Base-by-base conservation (phyloP, 257 asterid species). In the Capsicum pubescens region DNA sequence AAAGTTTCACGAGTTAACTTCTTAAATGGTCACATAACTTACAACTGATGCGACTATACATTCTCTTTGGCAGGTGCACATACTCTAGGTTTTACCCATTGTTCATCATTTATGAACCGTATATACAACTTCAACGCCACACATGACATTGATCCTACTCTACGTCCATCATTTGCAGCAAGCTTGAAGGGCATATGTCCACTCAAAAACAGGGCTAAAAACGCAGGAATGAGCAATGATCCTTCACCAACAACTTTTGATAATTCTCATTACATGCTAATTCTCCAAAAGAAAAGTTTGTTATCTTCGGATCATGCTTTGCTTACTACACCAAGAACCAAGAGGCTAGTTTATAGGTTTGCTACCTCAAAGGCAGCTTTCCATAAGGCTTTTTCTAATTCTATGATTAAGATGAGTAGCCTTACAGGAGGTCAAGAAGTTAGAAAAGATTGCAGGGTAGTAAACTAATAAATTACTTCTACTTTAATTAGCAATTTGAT, bases 351-450 rank as follows among this genome's bases (percentile, higher is more conserved):
- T 42, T 89, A 85, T 10, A 88, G 89, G 83, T 95, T 87, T 59
- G 97, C 97, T 9, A 92, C 83, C 67, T 94, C 99, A 4, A 91
- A 88, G 87, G 82, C 85, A 39, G 91, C 92, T 56, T 95, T 95
- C 79, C 87, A 91, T 74, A 77, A 88, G 13, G 97, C 94, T 3
- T 95, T 95, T 86, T 86, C 87, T 3, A 88, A 89, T 26, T 94
- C 99, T 17, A 92, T 95, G 93, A 93, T 92, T 90, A 95, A 94
- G 91, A 89, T 95, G 97, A 93, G 98, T 89, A 94, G 97, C 92
- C 85, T 94, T 42, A 92, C 90, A 61, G 94, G 97, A 68, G 98
- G 98, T 3, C 91, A 91, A 35, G 98, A 93, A 84, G 87, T 95
- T 86, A 89, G 98, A 88, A 93, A 87, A 88, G 91, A 92, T 84